Percentiles rank a stretch among this genome's conserved stretches.
These are phyloP conservation scores for Hericium rajendrae DNA, from an alignment of 768 basidiomycete species.

Conservation along the genomic window DNA sequence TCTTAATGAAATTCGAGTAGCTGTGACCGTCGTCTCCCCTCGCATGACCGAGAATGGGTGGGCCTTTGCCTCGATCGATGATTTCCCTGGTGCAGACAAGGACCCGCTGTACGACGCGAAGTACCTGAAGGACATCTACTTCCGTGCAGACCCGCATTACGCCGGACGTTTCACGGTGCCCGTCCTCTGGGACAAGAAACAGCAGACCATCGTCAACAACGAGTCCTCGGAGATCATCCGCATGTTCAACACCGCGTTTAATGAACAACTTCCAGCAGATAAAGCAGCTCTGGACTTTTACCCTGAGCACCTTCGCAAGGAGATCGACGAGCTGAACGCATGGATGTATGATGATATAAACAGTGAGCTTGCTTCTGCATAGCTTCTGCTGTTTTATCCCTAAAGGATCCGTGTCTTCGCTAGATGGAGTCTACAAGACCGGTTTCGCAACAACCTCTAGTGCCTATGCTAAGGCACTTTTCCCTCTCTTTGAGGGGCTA, in stretches of 20 bases:
- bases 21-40: constrained; percentile 76
- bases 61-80: constrained; percentile 68
- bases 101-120: constrained; percentile 67
- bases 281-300: constrained; percentile 66
- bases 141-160: constrained; percentile 65
- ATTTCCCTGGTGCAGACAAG: constrained; percentile 58
- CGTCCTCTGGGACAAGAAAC: constrained; percentile 88
- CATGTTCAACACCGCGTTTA: constrained; percentile 82
- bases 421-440: constrained; percentile 80
- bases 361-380: constrained; percentile 38
- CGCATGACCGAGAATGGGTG: constrained; percentile 78
- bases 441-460: constrained; percentile 79
- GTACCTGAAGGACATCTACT: constrained; percentile 81
- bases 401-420: background rate
- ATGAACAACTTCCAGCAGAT: constrained; percentile 56
- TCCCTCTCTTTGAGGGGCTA: constrained; percentile 65
- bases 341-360: constrained; percentile 85
- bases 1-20: constrained; percentile 25
- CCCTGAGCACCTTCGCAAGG: constrained; percentile 54
- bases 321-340: constrained; percentile 79
- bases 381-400: too few relatives aligned
- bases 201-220: constrained; percentile 85
- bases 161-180: constrained; percentile 80
- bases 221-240: constrained; percentile 94
- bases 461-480: constrained; percentile 74